Conservation (phyloP, 2,329 filamentous ascomycete genomes). For the Botrytis aclada region DNA sequence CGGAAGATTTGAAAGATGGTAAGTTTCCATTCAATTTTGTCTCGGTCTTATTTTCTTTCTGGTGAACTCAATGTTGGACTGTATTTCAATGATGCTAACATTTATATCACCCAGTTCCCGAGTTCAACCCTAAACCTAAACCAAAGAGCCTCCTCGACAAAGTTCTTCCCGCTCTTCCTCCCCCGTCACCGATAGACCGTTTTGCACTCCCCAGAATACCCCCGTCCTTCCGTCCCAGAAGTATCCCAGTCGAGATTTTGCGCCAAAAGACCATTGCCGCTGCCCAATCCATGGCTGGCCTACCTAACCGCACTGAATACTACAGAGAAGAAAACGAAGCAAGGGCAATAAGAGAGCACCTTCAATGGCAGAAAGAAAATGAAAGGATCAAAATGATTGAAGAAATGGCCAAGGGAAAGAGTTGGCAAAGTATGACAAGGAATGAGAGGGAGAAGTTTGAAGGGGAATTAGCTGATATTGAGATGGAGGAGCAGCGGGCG, state of each 20-base stretch:
- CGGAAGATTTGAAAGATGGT: slow-evolving; percentile 33
- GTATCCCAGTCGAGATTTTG: neutral
- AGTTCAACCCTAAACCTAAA: slow-evolving; percentile 5
- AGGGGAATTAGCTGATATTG: neutral
- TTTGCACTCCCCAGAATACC: slow-evolving; percentile 27
- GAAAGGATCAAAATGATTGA: neutral
- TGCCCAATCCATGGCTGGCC: neutral
- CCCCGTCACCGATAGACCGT: neutral
- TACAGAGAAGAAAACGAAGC: neutral
- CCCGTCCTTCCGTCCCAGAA: slow-evolving; percentile 14
- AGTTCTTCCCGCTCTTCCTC: neutral
- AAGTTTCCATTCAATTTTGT: neutral
- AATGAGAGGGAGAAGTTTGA: neutral
- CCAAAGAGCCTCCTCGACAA: neutral
- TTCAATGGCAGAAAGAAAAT: neutral
- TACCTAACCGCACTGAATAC: slow-evolving; percentile 1
- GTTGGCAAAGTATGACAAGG: neutral
- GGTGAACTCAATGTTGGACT: neutral
- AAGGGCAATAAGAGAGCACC: neutral
- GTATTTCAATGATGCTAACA: neutral
- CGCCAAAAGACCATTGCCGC: neutral
- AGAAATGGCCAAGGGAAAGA: neutral
- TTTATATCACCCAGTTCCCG: slow-evolving; percentile 26
- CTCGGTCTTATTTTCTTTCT: neutral
- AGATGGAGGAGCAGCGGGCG: neutral